Percentiles rank a stretch among this genome's conserved stretches.
Conservation (phyloP, 2,329 filamentous ascomycete species). For the Fonsecaea nubica region DNA sequence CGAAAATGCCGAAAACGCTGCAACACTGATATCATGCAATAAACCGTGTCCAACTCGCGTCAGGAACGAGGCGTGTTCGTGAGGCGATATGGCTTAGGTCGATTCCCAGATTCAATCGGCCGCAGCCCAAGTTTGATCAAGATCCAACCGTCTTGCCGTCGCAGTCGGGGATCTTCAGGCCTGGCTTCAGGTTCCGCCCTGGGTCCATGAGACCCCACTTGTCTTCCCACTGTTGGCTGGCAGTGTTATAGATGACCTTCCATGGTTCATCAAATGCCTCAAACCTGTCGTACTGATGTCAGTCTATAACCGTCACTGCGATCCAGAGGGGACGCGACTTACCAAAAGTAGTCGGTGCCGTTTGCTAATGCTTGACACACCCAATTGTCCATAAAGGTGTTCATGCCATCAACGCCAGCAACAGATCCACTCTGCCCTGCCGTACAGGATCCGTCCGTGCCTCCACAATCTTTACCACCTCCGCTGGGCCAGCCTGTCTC, state of each 20-base stretch:
- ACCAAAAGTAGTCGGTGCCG: conserved; percentile 93
- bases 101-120: not conserved
- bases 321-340: conserved; percentile 43
- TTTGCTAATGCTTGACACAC: conserved; percentile 81
- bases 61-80: not conserved
- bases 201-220: conserved; percentile 94
- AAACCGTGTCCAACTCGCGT: not conserved
- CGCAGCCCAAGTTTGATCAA: conserved; percentile 9
- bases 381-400: conserved; percentile 84
- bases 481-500: conserved; percentile 90
- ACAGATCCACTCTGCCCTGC: conserved; percentile 67
- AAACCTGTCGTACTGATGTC: conserved; percentile 62
- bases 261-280: conserved; percentile 96
- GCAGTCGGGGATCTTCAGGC: conserved; percentile 86
- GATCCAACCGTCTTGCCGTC: conserved; percentile 69
- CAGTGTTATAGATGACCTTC: conserved; percentile 77
- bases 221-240: conserved; percentile 82
- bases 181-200: conserved; percentile 80
- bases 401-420: conserved; percentile 80
- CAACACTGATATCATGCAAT: not conserved
- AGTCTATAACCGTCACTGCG: conserved; percentile 20
- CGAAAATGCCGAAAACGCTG: not conserved
- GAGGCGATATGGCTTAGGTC: not conserved
- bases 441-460: conserved; percentile 60
- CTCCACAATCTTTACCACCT: conserved; percentile 80